A percentile compares a stretch with the other conserved stretches of the same genome.
phyloP scores from a whole-genome alignment of 805 yeast genomes.

The Starmerella bombicola region DNA sequence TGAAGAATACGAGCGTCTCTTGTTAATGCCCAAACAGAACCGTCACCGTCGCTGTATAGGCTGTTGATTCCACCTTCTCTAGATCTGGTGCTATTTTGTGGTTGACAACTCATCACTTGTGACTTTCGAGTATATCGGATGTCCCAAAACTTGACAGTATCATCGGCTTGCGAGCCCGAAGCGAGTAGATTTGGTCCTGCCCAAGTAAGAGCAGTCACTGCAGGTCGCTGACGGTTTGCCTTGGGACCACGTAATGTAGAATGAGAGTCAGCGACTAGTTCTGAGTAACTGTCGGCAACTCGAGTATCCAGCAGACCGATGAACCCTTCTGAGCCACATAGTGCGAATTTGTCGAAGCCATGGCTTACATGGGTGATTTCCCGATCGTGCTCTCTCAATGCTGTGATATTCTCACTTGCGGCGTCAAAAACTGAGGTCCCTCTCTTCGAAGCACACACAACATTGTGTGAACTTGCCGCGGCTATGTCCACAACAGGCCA shows the following conservation, averaged over 20 bases:
- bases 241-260: slow-evolving; percentile 6
- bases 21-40: slow-evolving; percentile 22
- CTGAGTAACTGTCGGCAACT: neutral
- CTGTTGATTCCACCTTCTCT: slow-evolving; percentile 1
- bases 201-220: slow-evolving; percentile 22
- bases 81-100: neutral
- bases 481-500: neutral
- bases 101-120: slow-evolving; percentile 2
- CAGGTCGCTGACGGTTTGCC: slow-evolving; percentile 2
- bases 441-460: slow-evolving; percentile 1
- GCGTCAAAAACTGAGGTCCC: neutral
- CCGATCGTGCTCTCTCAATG: neutral
- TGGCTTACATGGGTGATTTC: neutral
- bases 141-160: slow-evolving; percentile 25
- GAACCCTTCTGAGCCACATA: slow-evolving; percentile 7
- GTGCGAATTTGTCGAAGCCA: slow-evolving; percentile 1
- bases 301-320: slow-evolving; percentile 9
- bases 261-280: slow-evolving; percentile 4
- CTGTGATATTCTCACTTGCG: neutral
- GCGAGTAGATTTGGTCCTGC: slow-evolving; percentile 15
- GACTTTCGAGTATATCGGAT: slow-evolving; percentile 15
- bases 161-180: slow-evolving; percentile 17
- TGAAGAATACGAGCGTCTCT: slow-evolving; percentile 15
- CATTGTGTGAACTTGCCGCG: neutral
- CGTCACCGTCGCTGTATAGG: neutral